Conservation (phyloP, 139 green algal species). For the Coccomyxa sp. region DNA sequence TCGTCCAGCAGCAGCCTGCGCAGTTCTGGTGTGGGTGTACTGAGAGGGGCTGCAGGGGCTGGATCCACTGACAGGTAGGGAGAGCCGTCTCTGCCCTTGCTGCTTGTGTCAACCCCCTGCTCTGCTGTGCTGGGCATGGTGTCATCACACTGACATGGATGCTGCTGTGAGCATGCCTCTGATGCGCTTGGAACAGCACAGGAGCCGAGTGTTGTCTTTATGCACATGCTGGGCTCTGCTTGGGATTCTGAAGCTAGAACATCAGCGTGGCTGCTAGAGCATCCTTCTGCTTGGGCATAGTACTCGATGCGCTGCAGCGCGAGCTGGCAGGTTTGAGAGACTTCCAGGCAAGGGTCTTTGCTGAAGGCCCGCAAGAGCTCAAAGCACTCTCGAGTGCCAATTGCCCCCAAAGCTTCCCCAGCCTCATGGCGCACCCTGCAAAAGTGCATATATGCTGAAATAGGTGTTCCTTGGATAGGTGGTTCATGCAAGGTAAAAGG, state of each 20-base stretch:
- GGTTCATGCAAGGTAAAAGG: neutral
- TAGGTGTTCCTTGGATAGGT: no score
- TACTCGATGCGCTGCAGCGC: conserved; percentile 84
- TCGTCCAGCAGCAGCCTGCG: conserved; percentile 16
- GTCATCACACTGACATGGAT: neutral
- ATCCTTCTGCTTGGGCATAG: conserved; percentile 4
- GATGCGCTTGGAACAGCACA: no score
- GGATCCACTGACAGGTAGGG: conserved; percentile 90
- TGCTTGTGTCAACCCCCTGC: neutral
- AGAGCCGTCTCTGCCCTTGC: conserved; percentile 39
- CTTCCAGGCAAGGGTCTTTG: conserved; percentile 51
- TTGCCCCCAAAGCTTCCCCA: conserved; percentile 84
- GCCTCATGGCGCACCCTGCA: conserved; percentile 86
- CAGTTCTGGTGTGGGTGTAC: conserved; percentile 44
- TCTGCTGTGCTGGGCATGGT: neutral
- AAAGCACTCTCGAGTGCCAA: conserved; percentile 66
- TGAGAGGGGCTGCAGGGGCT: conserved; percentile 66
- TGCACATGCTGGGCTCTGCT: neutral
- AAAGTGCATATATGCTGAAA: no score
- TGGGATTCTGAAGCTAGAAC: neutral
- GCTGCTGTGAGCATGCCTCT: neutral
- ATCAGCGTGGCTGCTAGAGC: neutral
- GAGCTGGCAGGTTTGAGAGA: conserved; percentile 95
- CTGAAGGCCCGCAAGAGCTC: conserved; percentile 48
- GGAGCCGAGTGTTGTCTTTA: neutral